A percentile compares a stretch with the other conserved stretches of the same genome.
Conservation (phyloP, 2,329 filamentous ascomycete species). For the Cladosporium sphaerospermum region DNA sequence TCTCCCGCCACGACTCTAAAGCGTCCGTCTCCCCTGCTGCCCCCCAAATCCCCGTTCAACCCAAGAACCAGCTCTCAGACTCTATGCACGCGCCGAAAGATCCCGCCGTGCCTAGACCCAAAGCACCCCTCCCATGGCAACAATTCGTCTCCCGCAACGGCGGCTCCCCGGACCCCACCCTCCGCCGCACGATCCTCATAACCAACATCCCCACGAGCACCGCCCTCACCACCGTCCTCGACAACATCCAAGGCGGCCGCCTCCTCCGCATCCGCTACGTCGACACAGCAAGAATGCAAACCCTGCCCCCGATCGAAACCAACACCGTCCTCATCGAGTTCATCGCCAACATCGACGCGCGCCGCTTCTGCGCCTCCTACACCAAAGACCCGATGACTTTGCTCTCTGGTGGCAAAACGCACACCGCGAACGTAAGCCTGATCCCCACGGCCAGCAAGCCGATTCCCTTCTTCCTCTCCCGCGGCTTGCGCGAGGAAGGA, state of each 20-base stretch:
- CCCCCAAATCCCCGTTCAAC: background rate
- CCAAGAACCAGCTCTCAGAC: too few relatives aligned
- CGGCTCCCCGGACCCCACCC: too few relatives aligned
- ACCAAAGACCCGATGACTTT: background rate
- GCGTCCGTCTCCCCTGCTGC: background rate
- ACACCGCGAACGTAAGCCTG: background rate
- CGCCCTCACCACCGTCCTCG: slow-evolving; percentile 18
- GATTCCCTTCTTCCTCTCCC: background rate
- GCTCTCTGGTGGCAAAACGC: background rate
- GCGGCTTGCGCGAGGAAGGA: too few relatives aligned
- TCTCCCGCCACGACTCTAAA: background rate
- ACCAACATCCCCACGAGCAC: slow-evolving; percentile 17
- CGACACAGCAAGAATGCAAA: slow-evolving; percentile 18
- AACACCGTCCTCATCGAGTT: slow-evolving; percentile 21
- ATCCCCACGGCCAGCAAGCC: background rate
- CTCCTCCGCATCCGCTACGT: slow-evolving; percentile 17
- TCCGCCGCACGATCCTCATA: slow-evolving; percentile 20
- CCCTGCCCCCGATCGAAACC: slow-evolving; percentile 14
- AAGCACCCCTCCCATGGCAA: too few relatives aligned
- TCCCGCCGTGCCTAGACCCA: background rate
- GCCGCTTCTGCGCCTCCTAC: slow-evolving; percentile 12
- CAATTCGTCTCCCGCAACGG: too few relatives aligned
- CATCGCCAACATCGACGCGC: slow-evolving; percentile 13
- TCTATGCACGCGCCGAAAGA: too few relatives aligned
- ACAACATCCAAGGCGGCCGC: slow-evolving; percentile 16